phyloP scores from a whole-genome alignment of 2,329 filamentous ascomycete genomes.

The Ceratocystis ficicola region DNA sequence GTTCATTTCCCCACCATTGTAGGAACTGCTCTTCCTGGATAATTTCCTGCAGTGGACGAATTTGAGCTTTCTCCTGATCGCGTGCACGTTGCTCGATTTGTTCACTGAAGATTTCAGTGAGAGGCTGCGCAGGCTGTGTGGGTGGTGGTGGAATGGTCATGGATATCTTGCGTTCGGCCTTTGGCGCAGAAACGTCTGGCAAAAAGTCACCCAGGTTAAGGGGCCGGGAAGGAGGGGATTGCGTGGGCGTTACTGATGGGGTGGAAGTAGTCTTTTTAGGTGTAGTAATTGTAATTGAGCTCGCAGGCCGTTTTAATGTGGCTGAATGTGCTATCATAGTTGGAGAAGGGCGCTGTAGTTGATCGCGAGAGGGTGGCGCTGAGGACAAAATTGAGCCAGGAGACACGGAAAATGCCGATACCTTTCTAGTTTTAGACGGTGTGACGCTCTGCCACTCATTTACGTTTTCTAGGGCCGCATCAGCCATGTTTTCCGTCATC shows the following conservation, averaged over 20 bases:
- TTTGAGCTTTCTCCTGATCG: constrained; percentile 69
- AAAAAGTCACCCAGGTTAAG: constrained; percentile 18
- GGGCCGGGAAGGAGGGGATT: constrained; percentile 11
- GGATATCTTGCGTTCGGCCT: constrained; percentile 51
- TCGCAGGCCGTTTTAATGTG: neutral
- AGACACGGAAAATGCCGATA: neutral
- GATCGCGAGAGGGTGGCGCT: constrained; percentile 6
- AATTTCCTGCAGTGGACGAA: constrained; percentile 83
- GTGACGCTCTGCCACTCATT: constrained; percentile 21
- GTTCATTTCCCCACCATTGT: constrained; percentile 90
- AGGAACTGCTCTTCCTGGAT: constrained; percentile 96
- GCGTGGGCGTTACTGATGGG: neutral
- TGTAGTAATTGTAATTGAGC: neutral
- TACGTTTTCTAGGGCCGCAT: constrained; percentile 10
- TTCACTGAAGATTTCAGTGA: constrained; percentile 79
- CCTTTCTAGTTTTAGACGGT: constrained; percentile 7
- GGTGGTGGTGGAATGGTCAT: constrained; percentile 29
- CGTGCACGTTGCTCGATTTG: constrained; percentile 63
- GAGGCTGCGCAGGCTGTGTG: constrained; percentile 35
- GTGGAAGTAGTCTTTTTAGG: neutral
- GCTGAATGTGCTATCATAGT: neutral
- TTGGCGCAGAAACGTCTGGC: constrained; percentile 32
- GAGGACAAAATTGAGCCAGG: neutral
- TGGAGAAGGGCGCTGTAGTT: neutral
- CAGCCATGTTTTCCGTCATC: constrained; percentile 20